Percentiles rank a stretch among this genome's conserved stretches.
phyloP scores from a whole-genome alignment of 768 basidiomycete genomes.

The Trametes villosa region DNA sequence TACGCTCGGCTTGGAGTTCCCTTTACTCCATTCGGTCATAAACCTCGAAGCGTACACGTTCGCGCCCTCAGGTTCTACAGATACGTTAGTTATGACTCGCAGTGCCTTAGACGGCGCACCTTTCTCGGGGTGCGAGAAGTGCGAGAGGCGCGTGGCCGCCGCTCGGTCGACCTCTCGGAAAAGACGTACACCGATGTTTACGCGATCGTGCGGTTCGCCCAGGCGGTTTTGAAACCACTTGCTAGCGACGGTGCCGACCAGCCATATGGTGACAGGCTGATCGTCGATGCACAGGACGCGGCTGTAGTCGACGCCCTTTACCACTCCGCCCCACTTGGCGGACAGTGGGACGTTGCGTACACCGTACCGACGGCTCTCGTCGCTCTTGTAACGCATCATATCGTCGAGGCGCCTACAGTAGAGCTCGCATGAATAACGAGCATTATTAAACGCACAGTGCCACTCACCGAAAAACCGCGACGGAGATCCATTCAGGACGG shows the following conservation, averaged over 20 bases:
- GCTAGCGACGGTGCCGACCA: neutral
- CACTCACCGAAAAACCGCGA: too few relatives aligned
- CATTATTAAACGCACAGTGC: too few relatives aligned
- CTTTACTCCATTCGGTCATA: neutral
- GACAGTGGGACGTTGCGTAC: neutral
- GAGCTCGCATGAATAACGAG: too few relatives aligned
- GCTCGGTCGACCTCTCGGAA: neutral
- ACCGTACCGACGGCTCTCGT: neutral
- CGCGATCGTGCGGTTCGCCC: neutral
- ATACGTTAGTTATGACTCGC: neutral
- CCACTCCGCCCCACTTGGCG: neutral
- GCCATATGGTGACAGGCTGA: neutral
- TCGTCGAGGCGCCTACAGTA: too few relatives aligned
- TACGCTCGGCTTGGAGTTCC: neutral
- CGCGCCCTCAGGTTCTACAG: neutral
- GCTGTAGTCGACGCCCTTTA: neutral
- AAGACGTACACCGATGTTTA: neutral
- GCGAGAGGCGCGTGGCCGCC: neutral
- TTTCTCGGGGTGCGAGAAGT: neutral
- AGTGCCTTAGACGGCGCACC: neutral
- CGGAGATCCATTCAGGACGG: too few relatives aligned
- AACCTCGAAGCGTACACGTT: neutral
- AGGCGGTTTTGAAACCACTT: neutral
- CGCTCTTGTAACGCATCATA: too few relatives aligned
- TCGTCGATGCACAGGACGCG: neutral